These are phyloP conservation scores for Alnus glutinosa DNA, from an alignment of 306 rosid genomes.

Conservation along the genomic window DNA sequence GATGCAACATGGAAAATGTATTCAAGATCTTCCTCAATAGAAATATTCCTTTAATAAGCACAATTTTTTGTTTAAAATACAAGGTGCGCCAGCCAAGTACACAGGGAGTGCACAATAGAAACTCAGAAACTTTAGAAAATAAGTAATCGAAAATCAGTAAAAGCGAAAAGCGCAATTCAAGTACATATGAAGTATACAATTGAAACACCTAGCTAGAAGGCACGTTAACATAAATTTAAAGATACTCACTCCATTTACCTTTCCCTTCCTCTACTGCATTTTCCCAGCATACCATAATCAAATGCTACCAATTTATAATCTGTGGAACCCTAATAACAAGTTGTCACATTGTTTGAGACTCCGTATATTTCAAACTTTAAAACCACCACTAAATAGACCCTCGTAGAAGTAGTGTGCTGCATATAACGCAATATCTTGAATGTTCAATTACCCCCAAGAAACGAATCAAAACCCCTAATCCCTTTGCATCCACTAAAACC, in stretches of 20 bases:
- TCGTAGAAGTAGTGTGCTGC: neutral
- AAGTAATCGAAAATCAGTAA: no score
- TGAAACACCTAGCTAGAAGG: no score
- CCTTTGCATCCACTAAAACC: conserved; percentile 33
- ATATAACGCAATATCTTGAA: neutral
- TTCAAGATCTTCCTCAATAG: neutral
- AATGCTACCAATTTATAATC: neutral
- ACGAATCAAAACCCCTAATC: neutral
- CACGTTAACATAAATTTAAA: neutral
- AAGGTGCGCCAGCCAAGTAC: no score
- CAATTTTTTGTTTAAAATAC: no score
- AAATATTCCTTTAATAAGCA: no score
- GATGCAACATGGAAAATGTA: neutral
- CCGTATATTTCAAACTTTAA: neutral
- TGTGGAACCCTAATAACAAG: neutral
- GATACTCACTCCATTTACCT: neutral
- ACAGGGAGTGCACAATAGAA: no score
- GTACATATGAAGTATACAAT: no score
- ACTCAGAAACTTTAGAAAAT: no score
- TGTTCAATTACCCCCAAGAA: neutral
- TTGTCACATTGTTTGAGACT: neutral
- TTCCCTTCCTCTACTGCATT: neutral
- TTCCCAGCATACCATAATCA: neutral
- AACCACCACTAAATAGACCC: neutral
- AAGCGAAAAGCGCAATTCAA: no score